These are phyloP conservation scores for Colletotrichum eremochloae DNA, from an alignment of 2,329 filamentous ascomycete genomes.

Conservation along the genomic window DNA sequence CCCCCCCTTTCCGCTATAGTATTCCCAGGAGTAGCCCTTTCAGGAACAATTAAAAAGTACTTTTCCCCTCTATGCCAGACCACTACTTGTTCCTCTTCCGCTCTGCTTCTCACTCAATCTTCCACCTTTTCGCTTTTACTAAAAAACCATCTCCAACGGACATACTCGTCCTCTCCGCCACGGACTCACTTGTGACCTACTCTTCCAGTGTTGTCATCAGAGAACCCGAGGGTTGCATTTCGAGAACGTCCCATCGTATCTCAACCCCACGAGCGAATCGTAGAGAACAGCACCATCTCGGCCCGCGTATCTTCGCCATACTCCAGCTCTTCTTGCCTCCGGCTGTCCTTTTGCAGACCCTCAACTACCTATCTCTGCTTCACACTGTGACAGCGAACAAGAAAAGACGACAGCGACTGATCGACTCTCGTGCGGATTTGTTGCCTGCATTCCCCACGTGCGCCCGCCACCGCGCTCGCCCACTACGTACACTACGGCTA, in stretches of 20 bases:
- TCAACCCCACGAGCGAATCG: neutral
- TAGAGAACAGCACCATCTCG: neutral
- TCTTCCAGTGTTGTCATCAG: neutral
- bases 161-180: neutral
- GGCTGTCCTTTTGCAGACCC: conserved; percentile 16
- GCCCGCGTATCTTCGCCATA: neutral
- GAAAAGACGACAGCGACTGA: conserved; percentile 31
- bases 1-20: conserved; percentile 13
- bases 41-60: conserved; percentile 39
- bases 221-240: neutral
- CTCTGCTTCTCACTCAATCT: conserved; percentile 1
- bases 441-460: conserved; percentile 37
- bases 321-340: neutral
- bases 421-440: conserved; percentile 29
- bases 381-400: conserved; percentile 21
- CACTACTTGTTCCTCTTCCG: neutral
- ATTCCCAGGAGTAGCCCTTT: conserved; percentile 27
- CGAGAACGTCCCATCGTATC: neutral
- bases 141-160: neutral
- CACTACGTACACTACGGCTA: neutral
- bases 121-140: neutral
- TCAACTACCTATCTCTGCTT: conserved; percentile 19
- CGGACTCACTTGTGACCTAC: neutral
- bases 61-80: conserved; percentile 20
- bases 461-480: conserved; percentile 21